Evolutionary conservation across 2,329 filamentous ascomycete species (phyloP).

Genomic region (Hypomyces rosellus): DNA sequence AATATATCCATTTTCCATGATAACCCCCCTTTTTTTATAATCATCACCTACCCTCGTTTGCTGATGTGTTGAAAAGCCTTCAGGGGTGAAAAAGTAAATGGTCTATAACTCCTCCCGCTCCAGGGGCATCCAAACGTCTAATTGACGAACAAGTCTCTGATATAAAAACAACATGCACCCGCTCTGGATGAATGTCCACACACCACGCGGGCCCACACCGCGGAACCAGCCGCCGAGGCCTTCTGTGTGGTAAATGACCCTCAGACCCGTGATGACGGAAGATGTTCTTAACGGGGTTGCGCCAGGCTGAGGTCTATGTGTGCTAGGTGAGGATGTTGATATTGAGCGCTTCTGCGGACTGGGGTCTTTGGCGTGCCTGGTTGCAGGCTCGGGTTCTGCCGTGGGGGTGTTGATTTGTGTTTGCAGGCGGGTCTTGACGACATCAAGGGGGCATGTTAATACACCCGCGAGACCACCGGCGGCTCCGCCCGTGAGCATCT

Average conservation of each 20-base stretch:
- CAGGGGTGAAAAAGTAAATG: background rate
- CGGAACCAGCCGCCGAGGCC: conserved; percentile 88
- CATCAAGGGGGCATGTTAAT: conserved; percentile 91
- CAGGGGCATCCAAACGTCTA: conserved; percentile 48
- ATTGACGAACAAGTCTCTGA: conserved; percentile 73
- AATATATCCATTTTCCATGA: background rate
- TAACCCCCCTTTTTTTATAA: background rate
- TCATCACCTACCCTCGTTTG: conserved; percentile 1
- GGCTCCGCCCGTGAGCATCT: conserved; percentile 81
- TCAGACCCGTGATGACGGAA: conserved; percentile 77
- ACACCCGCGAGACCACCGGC: conserved; percentile 91
- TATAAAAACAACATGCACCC: conserved; percentile 96
- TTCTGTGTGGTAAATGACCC: conserved; percentile 84
- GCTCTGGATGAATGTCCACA: conserved; percentile 97
- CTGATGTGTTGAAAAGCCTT: background rate
- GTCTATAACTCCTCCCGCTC: conserved; percentile 5
- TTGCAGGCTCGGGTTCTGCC: conserved; percentile 16
- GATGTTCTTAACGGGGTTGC: conserved; percentile 80
- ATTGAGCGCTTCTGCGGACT: conserved; percentile 63
- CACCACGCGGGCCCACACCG: conserved; percentile 82
- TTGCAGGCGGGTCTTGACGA: conserved; percentile 94
- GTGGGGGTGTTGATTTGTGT: conserved; percentile 61
- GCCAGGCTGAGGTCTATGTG: conserved; percentile 71
- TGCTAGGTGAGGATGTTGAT: conserved; percentile 84
- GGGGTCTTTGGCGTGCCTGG: conserved; percentile 23